Evolutionary conservation across 495 filamentous ascomycete species (phyloP).

Genomic region (Oidiodendron maius): DNA sequence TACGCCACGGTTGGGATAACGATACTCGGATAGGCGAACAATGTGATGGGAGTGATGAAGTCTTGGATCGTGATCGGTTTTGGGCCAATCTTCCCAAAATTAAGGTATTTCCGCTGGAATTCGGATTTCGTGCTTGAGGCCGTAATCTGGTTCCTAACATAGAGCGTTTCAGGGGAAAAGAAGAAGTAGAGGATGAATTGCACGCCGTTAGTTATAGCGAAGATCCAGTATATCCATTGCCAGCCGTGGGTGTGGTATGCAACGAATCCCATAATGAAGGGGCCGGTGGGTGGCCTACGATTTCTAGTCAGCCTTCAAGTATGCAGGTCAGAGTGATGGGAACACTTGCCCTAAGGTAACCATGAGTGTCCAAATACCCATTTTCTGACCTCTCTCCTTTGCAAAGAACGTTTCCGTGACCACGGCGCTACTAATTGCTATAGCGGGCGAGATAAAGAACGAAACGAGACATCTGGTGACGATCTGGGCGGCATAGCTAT

Average conservation of each 20-base stretch:
- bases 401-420: slow-evolving; percentile 47
- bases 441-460: slow-evolving; percentile 47
- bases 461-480: slow-evolving; percentile 40
- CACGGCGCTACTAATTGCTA: slow-evolving; percentile 47
- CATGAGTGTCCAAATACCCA: slow-evolving; percentile 51
- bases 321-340: slow-evolving; percentile 18
- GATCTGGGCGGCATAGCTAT: slow-evolving; percentile 36
- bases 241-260: slow-evolving; percentile 18
- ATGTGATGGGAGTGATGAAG: slow-evolving; percentile 20
- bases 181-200: slow-evolving; percentile 51
- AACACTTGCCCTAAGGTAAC: slow-evolving; percentile 35
- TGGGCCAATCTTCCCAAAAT: slow-evolving; percentile 41
- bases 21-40: slow-evolving; percentile 27
- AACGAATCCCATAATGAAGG: slow-evolving; percentile 19
- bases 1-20: slow-evolving; percentile 45
- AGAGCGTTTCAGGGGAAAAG: slow-evolving; percentile 50
- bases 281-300: slow-evolving; percentile 6
- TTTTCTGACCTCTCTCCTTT: slow-evolving; percentile 39
- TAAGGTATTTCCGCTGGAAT: slow-evolving; percentile 34
- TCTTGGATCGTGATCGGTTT: slow-evolving; percentile 38
- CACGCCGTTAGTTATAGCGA: slow-evolving; percentile 41
- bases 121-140: slow-evolving; percentile 18
- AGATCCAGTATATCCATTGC: slow-evolving; percentile 39
- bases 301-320: slow-evolving; percentile 25
- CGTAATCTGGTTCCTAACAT: slow-evolving; percentile 23